Evolutionary conservation across 495 filamentous ascomycete genomes (phyloP).

Genomic region (Podospora comata): DNA sequence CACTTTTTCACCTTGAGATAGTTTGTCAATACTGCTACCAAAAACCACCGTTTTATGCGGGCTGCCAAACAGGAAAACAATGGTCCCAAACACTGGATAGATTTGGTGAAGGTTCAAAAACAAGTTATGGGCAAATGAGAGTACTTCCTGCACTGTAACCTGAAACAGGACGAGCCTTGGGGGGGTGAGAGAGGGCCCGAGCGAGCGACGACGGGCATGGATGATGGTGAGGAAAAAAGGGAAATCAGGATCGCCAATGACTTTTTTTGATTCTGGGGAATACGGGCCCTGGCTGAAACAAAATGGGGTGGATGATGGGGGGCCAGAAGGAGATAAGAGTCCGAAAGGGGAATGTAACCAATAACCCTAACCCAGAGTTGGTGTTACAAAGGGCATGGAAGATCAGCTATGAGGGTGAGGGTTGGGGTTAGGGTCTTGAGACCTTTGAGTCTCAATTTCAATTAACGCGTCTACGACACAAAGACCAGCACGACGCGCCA

Average conservation of each 20-base stretch:
- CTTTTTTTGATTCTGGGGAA: neutral
- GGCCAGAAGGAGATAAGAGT: neutral
- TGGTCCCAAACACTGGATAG: neutral
- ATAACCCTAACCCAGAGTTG: conserved; percentile 13
- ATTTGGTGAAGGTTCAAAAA: neutral
- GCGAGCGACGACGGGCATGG: neutral
- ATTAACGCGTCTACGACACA: conserved; percentile 25
- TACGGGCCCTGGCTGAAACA: neutral
- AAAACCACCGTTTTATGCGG: neutral
- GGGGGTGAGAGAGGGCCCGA: neutral
- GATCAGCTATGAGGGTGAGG: neutral
- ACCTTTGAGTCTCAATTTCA: conserved; percentile 2
- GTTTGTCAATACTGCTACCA: neutral
- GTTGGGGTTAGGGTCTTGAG: neutral
- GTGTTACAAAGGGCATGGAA: neutral
- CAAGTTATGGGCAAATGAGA: conserved; percentile 14
- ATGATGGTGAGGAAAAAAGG: neutral
- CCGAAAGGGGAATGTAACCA: neutral
- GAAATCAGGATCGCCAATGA: conserved; percentile 8
- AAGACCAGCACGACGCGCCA: conserved; percentile 29
- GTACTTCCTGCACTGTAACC: conserved; percentile 9
- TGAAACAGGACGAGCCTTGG: conserved; percentile 14
- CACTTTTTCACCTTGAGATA: neutral
- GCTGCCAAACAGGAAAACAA: neutral
- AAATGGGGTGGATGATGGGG: conserved; percentile 1